Evolutionary conservation across 129 eudicot genomes (phyloP), one percentile per base, ranked within the genome.

Genomic region (Flaveria ramosissima): DNA sequence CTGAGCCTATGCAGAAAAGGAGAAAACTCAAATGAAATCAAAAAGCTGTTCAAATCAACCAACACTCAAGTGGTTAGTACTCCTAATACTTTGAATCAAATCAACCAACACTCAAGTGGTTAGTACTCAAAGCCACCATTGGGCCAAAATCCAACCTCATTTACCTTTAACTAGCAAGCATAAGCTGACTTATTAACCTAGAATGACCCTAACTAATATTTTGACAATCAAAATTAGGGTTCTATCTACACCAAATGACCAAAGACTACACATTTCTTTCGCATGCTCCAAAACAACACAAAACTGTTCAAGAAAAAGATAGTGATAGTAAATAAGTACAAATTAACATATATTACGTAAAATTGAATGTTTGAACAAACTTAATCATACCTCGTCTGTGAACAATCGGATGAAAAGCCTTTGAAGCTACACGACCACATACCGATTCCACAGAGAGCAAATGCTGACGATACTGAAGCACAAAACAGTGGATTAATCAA

Each of bases 381-480:
- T 42, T 3, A 64, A 68, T 36, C 68, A 36, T 71, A 82, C 86
- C 79, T 72, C 76, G 59, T 53, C 60, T 68, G 26, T 73, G 64
- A 56, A 72, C 64, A 46, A 64, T 26, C n/a, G 63, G 76, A 66
- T 50, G 81, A 32, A 10, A 75, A 36, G 76, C 59, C 30, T 60
- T 72, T 57, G 67, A 59, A 72, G 75, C 51, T 50, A 72, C 59
- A 59, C 53, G 60, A 36, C 80, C 36, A 52, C 65, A 72, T 77
- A 72, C 76, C 17, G 74, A 77, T 64, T 82, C 74, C 15, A 52
- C 63, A 16, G 83, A 41, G 30, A 55, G 67, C 60, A 83, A 78
- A 78, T 72, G 79, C 75, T 59, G 83, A 36, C 66, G 80, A 57
- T 72, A 66, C 86, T 83, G 83, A 39, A 78, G 53, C 65, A 66